Evolutionary conservation across 768 basidiomycete species (phyloP), one percentile per base, ranked within the genome.

Genomic region (Rhodotorula graminis): DNA sequence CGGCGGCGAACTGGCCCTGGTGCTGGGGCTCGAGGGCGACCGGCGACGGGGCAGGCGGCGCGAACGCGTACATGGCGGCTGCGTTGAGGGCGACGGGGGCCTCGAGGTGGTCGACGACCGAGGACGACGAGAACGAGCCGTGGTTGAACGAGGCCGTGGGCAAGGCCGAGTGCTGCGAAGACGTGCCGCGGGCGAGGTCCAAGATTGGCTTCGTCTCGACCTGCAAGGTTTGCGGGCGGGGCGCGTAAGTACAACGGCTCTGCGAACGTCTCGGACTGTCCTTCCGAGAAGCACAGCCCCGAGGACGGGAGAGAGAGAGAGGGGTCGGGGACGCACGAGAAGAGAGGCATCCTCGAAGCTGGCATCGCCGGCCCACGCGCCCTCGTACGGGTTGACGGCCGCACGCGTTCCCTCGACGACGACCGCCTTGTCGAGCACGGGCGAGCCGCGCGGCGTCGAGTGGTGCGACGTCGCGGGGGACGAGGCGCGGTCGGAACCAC

Each of bases 381-480:
- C 27, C 9, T 29, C 53, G 53, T 14, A 58, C 33, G 55, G 19
- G 55, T 58, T 19, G 19, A 25, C 15, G 21, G 23, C 10, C 19
- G 8, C 8, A 8, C 9, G 11, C 0, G 2, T 2, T 2, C 21
- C 33, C 23, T 14, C 53, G 52, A 40, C 63, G 47, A 57, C 27
- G 29, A n/a, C 29, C 10, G 60, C 37, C 60, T 59, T n/a, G 44
- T 57, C 53, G 19, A 61, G 21, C 21, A 63, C 16, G 8, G 70
- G 70, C 14, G 65, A 66, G 27, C 47, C 70, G 10, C 25, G 40
- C 5, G 70, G 70, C 18, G 64, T 71, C 27, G 61, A 57, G 12
- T 65, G 70, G 60, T 58, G 47, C 33, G 52, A 57, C 37, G 65
- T 52, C 3, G 70, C 60, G 27, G 70, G 65, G 3, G 70, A 71